Conservation (phyloP, 1,139 yeast genomes). For the Blastobotrys elegans region DNA sequence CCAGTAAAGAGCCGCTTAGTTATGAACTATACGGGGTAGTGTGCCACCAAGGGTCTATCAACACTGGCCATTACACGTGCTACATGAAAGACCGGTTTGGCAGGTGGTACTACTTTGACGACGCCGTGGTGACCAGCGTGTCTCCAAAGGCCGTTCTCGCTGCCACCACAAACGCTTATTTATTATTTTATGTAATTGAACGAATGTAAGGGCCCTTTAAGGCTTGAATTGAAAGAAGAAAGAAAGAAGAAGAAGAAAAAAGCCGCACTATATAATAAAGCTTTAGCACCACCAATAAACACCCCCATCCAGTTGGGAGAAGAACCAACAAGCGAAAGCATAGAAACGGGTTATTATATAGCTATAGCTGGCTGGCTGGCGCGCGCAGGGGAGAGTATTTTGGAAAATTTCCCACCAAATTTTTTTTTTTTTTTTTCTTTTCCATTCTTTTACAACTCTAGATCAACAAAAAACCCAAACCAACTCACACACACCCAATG, state of each 20-base stretch:
- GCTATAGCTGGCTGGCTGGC: too few species aligned
- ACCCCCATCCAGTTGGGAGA: too few species aligned
- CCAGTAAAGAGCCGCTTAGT: slow-evolving; percentile 29
- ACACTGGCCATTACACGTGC: slow-evolving; percentile 91
- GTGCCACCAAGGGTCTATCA: slow-evolving; percentile 85
- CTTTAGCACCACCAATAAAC: too few species aligned
- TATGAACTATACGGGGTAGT: slow-evolving; percentile 85
- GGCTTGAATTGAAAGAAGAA: not conserved
- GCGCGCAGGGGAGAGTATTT: too few species aligned
- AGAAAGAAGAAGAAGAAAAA: not conserved
- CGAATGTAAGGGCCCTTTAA: slow-evolving; percentile 3
- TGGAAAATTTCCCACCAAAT: too few species aligned
- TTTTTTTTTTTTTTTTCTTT: not conserved
- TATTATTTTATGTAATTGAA: slow-evolving; percentile 69
- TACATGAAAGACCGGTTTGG: slow-evolving; percentile 67
- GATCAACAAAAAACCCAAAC: not conserved
- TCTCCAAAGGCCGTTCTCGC: slow-evolving; percentile 57
- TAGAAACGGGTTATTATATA: too few species aligned
- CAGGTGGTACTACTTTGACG: slow-evolving; percentile 85
- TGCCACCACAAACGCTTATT: slow-evolving; percentile 60
- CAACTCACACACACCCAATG: not conserved
- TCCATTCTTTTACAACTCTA: not conserved
- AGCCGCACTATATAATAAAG: too few species aligned
- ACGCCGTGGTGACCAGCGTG: slow-evolving; percentile 71
- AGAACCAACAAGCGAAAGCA: too few species aligned